These are phyloP conservation scores for Trematosphaeria pertusa DNA, from an alignment of 2,329 filamentous ascomycete genomes.

Conservation along the genomic window DNA sequence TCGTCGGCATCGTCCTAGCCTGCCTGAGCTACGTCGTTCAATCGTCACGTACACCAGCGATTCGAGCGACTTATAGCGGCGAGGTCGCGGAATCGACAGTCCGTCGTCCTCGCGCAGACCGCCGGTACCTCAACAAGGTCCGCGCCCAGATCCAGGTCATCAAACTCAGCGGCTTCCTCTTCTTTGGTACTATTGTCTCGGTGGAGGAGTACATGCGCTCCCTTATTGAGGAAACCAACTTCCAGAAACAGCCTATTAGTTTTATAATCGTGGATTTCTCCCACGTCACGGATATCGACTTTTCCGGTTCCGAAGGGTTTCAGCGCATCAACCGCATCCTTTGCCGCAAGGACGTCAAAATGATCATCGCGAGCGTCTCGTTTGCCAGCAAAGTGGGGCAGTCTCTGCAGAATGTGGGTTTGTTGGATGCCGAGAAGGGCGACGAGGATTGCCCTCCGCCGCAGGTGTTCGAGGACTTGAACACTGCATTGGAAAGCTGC, in stretches of 20 bases:
- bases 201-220: conserved; percentile 88
- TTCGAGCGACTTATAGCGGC: conserved; percentile 88
- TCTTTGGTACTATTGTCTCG: conserved; percentile 96
- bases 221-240: conserved; percentile 82
- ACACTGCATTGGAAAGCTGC: conserved; percentile 90
- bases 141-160: conserved; percentile 89
- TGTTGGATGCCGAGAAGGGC: conserved; percentile 75
- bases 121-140: conserved; percentile 83
- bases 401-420: conserved; percentile 81
- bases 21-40: conserved; percentile 92
- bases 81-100: conserved; percentile 92
- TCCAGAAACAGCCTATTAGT: conserved; percentile 78
- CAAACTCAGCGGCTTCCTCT: conserved; percentile 93
- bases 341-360: conserved; percentile 75
- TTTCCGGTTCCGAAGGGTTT: conserved; percentile 94
- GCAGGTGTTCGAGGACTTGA: conserved; percentile 83
- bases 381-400: conserved; percentile 77
- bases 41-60: conserved; percentile 86
- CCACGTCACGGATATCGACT: conserved; percentile 91
- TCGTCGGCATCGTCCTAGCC: conserved; percentile 88
- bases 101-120: conserved; percentile 85
- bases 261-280: conserved; percentile 89
- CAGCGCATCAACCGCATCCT: conserved; percentile 88
- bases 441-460: conserved; percentile 62
- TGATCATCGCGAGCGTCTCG: conserved; percentile 84